Percentiles rank a stretch among this genome's conserved stretches.
Conservation (phyloP, 2,329 filamentous ascomycete species). For the Calonectria pteridis region DNA sequence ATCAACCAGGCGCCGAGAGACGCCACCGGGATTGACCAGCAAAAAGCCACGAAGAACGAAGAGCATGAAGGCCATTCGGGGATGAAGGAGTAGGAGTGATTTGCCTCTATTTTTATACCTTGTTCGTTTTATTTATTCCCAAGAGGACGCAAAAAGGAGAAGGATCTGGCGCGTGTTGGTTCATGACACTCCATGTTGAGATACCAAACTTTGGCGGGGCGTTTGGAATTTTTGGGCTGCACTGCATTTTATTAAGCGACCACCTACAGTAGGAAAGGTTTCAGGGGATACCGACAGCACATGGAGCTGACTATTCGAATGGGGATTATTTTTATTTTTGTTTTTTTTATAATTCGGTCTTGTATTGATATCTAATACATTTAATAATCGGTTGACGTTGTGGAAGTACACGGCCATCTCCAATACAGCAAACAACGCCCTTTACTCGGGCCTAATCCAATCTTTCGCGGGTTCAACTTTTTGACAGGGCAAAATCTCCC, state of each 20-base stretch:
- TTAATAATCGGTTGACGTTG: conserved; percentile 19
- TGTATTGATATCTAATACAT: conserved; percentile 28
- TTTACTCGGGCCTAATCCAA: neutral
- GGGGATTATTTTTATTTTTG: neutral
- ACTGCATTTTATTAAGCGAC: conserved; percentile 24
- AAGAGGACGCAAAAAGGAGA: conserved; percentile 10
- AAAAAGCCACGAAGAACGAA: conserved; percentile 12
- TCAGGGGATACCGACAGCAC: conserved; percentile 12
- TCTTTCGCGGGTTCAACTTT: neutral
- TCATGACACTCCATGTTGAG: conserved; percentile 22
- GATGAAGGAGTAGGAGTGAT: conserved; percentile 1
- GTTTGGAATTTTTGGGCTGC: conserved; percentile 17
- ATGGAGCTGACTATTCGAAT: conserved; percentile 18
- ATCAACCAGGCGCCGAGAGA: neutral
- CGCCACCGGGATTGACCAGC: neutral
- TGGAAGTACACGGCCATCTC: neutral
- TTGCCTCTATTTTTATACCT: conserved; percentile 7
- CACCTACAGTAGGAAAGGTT: conserved; percentile 7
- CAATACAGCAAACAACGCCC: neutral
- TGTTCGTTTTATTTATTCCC: neutral
- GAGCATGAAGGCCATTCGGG: conserved; percentile 2
- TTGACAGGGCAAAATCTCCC: neutral
- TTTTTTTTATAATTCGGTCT: conserved; percentile 9
- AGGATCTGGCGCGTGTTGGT: conserved; percentile 28
- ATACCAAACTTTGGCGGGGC: conserved; percentile 26